Conservation (phyloP, 345 rosid species). For the Aquilaria yunnanensis region DNA sequence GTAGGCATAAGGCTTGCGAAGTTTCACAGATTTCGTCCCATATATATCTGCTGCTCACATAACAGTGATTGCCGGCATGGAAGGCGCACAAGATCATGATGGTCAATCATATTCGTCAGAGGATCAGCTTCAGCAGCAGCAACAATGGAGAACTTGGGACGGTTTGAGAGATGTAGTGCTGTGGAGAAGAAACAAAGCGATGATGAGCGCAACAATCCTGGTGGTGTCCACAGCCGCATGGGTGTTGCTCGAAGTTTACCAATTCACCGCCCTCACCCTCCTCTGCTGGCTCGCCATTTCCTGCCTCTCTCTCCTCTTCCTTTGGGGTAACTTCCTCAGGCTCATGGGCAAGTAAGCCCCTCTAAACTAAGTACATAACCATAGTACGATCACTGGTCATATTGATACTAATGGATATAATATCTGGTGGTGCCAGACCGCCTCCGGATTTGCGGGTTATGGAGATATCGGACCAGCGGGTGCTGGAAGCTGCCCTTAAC, state of each 20-base stretch:
- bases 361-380: too few relatives aligned
- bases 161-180: constrained; percentile 26
- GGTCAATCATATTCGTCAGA: constrained; percentile 10
- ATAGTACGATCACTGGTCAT: background rate
- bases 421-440: constrained; percentile 19
- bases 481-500: constrained; percentile 21
- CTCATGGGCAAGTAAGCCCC: constrained; percentile 43
- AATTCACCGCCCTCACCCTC: constrained; percentile 33
- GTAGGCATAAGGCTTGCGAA: background rate
- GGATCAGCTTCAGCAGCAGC: constrained; percentile 15
- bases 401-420: background rate
- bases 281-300: constrained; percentile 37
- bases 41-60: too few relatives aligned
- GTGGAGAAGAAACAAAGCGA: constrained; percentile 46
- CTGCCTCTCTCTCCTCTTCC: constrained; percentile 27
- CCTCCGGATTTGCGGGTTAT: constrained; percentile 32
- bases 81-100: too few relatives aligned
- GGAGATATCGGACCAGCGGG: constrained; percentile 29
- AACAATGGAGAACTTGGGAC: constrained; percentile 14
- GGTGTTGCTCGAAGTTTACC: constrained; percentile 34
- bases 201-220: constrained; percentile 25
- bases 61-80: background rate
- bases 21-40: too few relatives aligned
- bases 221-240: constrained; percentile 31
- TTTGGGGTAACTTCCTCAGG: constrained; percentile 41